Conservation (phyloP, 148 eudicot species). For the Spergularia bocconei region DNA sequence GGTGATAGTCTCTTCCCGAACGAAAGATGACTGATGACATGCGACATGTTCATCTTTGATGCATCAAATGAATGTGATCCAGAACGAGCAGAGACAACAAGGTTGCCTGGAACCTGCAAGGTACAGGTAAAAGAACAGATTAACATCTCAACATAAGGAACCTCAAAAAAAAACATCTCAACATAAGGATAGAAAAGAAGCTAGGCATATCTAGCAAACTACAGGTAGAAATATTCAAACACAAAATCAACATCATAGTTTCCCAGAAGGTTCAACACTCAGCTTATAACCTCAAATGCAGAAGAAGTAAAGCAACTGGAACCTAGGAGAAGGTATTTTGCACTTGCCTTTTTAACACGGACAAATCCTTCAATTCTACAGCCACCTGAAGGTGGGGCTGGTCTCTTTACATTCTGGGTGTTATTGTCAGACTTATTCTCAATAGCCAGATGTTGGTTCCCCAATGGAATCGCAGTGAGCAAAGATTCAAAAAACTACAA, state of each 20-base stretch:
- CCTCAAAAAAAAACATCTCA: no score
- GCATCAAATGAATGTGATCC: slow-evolving; percentile 96
- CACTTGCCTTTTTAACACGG: slow-evolving; percentile 85
- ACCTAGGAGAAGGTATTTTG: not conserved
- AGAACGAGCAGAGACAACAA: slow-evolving; percentile 83
- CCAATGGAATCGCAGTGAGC: slow-evolving; percentile 62
- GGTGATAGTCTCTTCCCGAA: slow-evolving; percentile 74
- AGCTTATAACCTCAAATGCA: no score
- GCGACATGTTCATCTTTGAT: slow-evolving; percentile 91
- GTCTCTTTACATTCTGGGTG: slow-evolving; percentile 49
- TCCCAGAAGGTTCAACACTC: no score
- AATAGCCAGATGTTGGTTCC: slow-evolving; percentile 41
- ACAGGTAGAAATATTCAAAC: not conserved
- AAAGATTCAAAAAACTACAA: slow-evolving; percentile 71
- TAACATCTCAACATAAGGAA: not conserved
- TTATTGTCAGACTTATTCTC: slow-evolving; percentile 39
- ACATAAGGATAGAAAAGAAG: not conserved
- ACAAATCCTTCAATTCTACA: slow-evolving; percentile 97
- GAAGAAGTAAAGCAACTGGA: not conserved
- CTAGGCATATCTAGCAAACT: not conserved
- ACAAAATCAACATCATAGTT: not conserved
- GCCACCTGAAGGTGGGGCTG: slow-evolving; percentile 84
- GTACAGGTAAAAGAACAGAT: slow-evolving; percentile 7
- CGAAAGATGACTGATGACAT: slow-evolving; percentile 60
- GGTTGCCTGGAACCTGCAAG: slow-evolving; percentile 92